Base-by-base conservation (phyloP, 2,329 filamentous ascomycete genomes). In the Tricladium varicosporioides region DNA sequence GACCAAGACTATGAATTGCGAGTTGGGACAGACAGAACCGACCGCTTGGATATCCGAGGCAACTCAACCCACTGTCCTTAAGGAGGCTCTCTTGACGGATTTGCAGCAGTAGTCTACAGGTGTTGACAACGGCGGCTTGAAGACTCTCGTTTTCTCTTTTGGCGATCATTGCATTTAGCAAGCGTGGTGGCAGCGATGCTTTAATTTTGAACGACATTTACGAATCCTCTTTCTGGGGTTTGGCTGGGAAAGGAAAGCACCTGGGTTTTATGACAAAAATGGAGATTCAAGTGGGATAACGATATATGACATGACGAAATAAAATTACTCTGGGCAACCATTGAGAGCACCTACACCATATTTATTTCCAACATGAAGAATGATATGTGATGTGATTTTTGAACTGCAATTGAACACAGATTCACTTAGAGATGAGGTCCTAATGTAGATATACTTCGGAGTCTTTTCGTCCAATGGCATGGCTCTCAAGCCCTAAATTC, bases 11-110 rank as follows among this genome's bases (percentile, higher is more conserved):
- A 63, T 59, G 60, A 64, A 32, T 60, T 58, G 56, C 63, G 67
- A 62, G 57, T 62, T 58, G 57, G 65, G 67, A 57, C 58, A 58
- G 45, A 70, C 67, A 69, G 68, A 57, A 70, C 68, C 68, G 62
- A 54, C 63, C 64, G 64, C 52, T 57, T 58, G 62, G 61, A 59
- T 55, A 65, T 60, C 56, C 53, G 68, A 69, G 69, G 69, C 68
- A 64, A 70, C 68, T 69, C 66, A 61, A 58, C 52, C 33, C 48
- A 65, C 67, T 59, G 62, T 69, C 67, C 52, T 63, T 66, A 65
- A 60, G 61, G 63, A 62, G 60, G 60, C 47, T 57, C 50, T 52
- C 64, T 59, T 62, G 54, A 46, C 22, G 31, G 47, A 50, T 52
- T 60, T 54, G 56, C 57, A 50, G 49, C 48, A 56, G 51, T 50